Evolutionary conservation across 2,329 filamentous ascomycete genomes (phyloP).

Genomic region (Pleomassaria siparia): DNA sequence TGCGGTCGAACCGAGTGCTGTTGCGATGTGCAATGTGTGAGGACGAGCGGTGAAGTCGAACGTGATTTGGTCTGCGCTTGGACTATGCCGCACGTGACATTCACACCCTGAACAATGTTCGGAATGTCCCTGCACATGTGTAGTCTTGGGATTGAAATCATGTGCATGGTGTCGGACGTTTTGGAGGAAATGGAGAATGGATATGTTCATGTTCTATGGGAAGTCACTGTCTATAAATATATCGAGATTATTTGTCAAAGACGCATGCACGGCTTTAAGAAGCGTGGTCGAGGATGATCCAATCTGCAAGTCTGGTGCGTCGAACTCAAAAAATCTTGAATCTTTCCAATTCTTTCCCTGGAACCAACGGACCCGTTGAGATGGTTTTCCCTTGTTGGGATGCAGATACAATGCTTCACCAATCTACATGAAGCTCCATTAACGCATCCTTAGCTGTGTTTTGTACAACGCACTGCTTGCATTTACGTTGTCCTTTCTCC

Average conservation of each 20-base stretch:
- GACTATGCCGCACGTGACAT: no score
- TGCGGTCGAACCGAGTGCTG: neutral
- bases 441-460: no score
- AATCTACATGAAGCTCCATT: neutral
- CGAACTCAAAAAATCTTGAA: neutral
- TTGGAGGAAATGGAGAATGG: no score
- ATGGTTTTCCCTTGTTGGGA: neutral
- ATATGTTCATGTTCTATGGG: no score
- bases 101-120: no score
- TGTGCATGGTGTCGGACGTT: no score
- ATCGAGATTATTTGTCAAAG: conserved; percentile 1
- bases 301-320: conserved; percentile 10
- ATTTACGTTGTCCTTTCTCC: neutral
- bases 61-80: no score
- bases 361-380: neutral
- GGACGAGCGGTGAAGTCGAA: neutral
- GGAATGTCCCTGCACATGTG: no score
- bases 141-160: no score
- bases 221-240: neutral
- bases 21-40: neutral
- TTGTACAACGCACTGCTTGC: neutral
- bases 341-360: neutral
- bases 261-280: neutral
- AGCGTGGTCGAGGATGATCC: conserved; percentile 6
- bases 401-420: neutral